phyloP scores from a whole-genome alignment of 306 rosid genomes.

The Oxytropis ochrocephala region DNA sequence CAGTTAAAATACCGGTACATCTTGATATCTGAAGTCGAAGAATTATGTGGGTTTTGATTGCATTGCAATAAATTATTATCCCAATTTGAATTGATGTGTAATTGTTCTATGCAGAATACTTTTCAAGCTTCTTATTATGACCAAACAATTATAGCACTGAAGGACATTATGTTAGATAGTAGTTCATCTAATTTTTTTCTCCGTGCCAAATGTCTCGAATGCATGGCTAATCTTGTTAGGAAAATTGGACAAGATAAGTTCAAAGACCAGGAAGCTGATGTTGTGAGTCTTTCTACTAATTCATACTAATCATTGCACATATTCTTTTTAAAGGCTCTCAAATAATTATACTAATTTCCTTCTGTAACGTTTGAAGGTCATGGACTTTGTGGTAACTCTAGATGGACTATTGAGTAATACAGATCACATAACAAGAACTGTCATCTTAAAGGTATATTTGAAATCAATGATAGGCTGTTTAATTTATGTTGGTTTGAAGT shows the following conservation, averaged over 20 bases:
- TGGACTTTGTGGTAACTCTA: neutral
- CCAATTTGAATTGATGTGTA: neutral
- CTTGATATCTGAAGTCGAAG: neutral
- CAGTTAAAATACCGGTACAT: conserved; percentile 10
- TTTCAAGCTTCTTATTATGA: neutral
- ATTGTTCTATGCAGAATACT: conserved; percentile 1
- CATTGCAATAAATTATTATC: neutral
- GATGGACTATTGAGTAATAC: neutral
- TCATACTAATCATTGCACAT: neutral
- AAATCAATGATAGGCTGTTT: neutral
- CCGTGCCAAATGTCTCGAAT: conserved; percentile 12
- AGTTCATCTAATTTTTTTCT: neutral
- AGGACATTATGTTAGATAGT: neutral
- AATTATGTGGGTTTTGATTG: neutral
- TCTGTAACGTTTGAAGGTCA: conserved; percentile 4
- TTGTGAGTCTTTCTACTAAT: conserved; percentile 8
- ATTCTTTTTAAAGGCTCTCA: neutral
- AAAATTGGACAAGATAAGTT: neutral
- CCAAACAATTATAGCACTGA: neutral
- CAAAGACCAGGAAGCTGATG: neutral
- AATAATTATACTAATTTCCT: neutral
- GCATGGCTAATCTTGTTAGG: neutral
- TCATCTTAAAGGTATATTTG: conserved; percentile 18
- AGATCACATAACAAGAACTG: neutral
- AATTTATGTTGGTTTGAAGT: neutral